Evolutionary conservation across 495 filamentous ascomycete genomes (phyloP).

Genomic region (Ascodesmis nigricans): DNA sequence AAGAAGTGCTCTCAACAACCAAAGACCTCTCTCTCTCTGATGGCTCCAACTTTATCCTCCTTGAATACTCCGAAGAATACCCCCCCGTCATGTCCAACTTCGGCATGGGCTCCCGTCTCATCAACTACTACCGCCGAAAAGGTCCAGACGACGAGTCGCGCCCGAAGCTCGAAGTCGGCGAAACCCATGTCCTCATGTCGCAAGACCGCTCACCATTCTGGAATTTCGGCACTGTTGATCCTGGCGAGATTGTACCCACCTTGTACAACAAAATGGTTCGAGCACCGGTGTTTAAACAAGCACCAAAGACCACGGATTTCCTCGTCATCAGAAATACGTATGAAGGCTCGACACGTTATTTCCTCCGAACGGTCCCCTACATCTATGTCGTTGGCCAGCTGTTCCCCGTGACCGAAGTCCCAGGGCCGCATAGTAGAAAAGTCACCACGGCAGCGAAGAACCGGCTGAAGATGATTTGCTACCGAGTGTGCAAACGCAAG

Average conservation of each 20-base stretch:
- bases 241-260: constrained; percentile 69
- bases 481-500: constrained; percentile 57
- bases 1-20: constrained; percentile 49
- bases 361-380: constrained; percentile 68
- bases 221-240: constrained; percentile 78
- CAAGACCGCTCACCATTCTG: constrained; percentile 92
- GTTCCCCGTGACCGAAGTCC: constrained; percentile 76
- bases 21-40: constrained; percentile 65
- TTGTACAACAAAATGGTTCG: constrained; percentile 90
- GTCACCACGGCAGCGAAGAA: constrained; percentile 90
- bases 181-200: constrained; percentile 62
- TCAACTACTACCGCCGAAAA: constrained; percentile 89
- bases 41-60: constrained; percentile 61
- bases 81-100: constrained; percentile 83
- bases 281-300: constrained; percentile 78
- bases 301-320: constrained; percentile 59
- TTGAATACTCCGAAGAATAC: constrained; percentile 91
- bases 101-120: constrained; percentile 83
- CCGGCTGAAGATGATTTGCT: constrained; percentile 84
- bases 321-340: constrained; percentile 63
- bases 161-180: constrained; percentile 58
- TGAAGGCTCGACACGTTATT: constrained; percentile 46
- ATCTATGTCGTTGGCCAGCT: constrained; percentile 77
- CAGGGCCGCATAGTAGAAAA: constrained; percentile 75
- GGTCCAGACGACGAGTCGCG: constrained; percentile 52